phyloP scores from a whole-genome alignment of 306 rosid species.

The Quercus bicolor region DNA sequence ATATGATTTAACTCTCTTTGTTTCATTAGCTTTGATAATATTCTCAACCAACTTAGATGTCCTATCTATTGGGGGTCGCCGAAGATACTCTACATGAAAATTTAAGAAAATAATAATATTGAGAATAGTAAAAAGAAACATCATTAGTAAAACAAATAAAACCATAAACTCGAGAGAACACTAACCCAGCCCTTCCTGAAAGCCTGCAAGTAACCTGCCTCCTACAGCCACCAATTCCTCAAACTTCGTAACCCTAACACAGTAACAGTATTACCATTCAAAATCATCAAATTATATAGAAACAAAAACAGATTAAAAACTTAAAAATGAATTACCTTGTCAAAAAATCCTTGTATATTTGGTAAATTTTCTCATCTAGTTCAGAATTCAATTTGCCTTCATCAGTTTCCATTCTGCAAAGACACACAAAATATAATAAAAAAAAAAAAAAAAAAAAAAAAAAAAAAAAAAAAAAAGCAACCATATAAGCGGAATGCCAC shows the following conservation, averaged over 20 bases:
- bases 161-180: constrained; percentile 14
- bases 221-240: constrained; percentile 61
- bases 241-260: constrained; percentile 53
- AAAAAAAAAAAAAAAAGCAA: too few relatives aligned
- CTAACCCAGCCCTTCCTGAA: constrained; percentile 76
- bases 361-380: constrained; percentile 27
- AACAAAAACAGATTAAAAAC: background rate
- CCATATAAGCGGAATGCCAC: too few relatives aligned
- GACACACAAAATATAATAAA: background rate
- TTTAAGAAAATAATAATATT: background rate
- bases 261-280: constrained; percentile 18
- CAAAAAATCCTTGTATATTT: constrained; percentile 57
- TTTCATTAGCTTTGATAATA: constrained; percentile 50
- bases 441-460: too few relatives aligned
- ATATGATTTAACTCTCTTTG: constrained; percentile 55
- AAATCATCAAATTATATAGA: background rate
- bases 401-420: constrained; percentile 33
- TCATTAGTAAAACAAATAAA: constrained; percentile 2
- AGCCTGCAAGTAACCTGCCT: constrained; percentile 51
- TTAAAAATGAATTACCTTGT: constrained; percentile 38
- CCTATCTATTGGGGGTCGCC: constrained; percentile 51
- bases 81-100: constrained; percentile 53
- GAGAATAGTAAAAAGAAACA: background rate
- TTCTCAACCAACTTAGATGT: constrained; percentile 47
- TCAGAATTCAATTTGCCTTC: constrained; percentile 28